phyloP scores from a whole-genome alignment of 495 filamentous ascomycete genomes.

The Bacidia rubella region DNA sequence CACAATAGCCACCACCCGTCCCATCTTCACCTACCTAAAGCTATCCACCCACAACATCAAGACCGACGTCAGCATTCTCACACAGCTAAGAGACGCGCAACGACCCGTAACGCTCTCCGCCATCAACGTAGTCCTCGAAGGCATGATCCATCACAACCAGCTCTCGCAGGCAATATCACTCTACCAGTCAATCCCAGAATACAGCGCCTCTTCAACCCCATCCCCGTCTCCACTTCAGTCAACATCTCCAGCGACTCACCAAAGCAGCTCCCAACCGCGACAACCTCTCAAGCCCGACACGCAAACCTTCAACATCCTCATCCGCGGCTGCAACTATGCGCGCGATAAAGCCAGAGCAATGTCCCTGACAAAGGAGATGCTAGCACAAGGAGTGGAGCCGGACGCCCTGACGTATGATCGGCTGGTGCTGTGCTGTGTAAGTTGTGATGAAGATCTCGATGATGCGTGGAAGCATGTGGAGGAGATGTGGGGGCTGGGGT shows the following conservation, averaged over 20 bases:
- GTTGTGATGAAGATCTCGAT: slow-evolving; percentile 32
- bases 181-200: slow-evolving; percentile 55
- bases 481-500: slow-evolving; percentile 33
- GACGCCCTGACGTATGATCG: slow-evolving; percentile 51
- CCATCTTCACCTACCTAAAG: slow-evolving; percentile 38
- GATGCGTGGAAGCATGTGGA: slow-evolving; percentile 44
- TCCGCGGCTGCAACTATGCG: slow-evolving; percentile 43
- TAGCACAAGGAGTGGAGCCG: slow-evolving; percentile 44
- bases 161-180: slow-evolving; percentile 42
- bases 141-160: slow-evolving; percentile 26
- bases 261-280: too few species aligned
- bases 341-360: slow-evolving; percentile 42
- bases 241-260: not conserved
- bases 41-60: slow-evolving; percentile 19
- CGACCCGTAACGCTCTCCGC: slow-evolving; percentile 40
- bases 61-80: slow-evolving; percentile 40
- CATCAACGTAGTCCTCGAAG: slow-evolving; percentile 51
- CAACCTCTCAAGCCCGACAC: slow-evolving; percentile 36
- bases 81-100: slow-evolving; percentile 32
- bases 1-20: slow-evolving; percentile 38
- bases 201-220: slow-evolving; percentile 30
- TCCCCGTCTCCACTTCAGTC: not conserved
- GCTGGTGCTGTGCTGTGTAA: slow-evolving; percentile 51
- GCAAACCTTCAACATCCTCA: slow-evolving; percentile 52
- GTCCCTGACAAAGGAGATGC: slow-evolving; percentile 65